Base-by-base conservation (phyloP, 2,329 filamentous ascomycete genomes). In the Trichoderma brevicompactum region DNA sequence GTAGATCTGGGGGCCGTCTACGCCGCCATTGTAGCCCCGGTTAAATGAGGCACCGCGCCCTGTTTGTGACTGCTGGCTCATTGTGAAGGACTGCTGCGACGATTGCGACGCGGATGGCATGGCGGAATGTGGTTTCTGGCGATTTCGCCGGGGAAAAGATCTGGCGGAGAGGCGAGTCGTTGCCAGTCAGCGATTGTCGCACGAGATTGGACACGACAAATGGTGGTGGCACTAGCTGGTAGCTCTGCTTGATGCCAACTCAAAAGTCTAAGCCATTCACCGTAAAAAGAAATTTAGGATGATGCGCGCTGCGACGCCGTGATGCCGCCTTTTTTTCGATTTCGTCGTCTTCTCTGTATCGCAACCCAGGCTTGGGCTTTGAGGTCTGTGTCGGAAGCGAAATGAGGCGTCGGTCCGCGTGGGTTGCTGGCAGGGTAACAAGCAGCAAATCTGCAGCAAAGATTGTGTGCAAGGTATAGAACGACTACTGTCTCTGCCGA, bases 1-100 rank as follows among this genome's bases (percentile, higher is more conserved):
- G 72, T 89, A 89, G 69, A 89, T 89, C 68, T 85, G 83, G 61
- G 85, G 83, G 17, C 79, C 78, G 12, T 84, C 81, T 13, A 74
- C 67, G 17, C 74, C 71, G 52, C 70, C 72, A 70, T 73, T 71
- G 70, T 73, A 77, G 63, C 72, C 71, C 54, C 75, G 73, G 36
- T 76, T 72, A 65, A 79, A 79, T n/a, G 78, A 79, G 71, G 72
- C 72, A 48, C 71, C 70, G 48, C 78, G 70, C 66, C 76, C 78
- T 23, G 73, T 70, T 67, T 84, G 83, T 34, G 82, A 82, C 64
- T 82, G 80, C 68, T 85, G 83, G 76, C 82, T 87, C 82, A 86
- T 84, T 68, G 76, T 77, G 73, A 85, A 86, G 54, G 84, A 85
- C 62, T 85, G 82, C 67, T 87, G 84, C 7, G 83, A 85, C 5